A percentile compares a stretch with the other conserved stretches of the same genome.
Conservation (phyloP, 148 eudicot species). For the Nepenthes gracilis region DNA sequence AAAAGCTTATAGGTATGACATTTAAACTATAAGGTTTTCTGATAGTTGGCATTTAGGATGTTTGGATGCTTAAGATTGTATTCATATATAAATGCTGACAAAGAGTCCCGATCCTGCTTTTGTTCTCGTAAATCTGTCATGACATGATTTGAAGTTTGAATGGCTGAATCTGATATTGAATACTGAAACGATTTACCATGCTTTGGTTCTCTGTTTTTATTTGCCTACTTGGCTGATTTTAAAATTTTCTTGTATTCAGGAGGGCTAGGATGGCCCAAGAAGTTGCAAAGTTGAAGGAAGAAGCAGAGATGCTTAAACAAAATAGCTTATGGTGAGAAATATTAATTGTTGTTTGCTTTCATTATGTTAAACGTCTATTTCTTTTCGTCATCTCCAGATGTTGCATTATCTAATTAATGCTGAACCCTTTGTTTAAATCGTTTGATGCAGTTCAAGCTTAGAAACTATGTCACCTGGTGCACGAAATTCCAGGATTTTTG, state of each 20-base stretch:
- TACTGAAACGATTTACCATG: too few relatives aligned
- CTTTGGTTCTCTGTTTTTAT: background rate
- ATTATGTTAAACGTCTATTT: background rate
- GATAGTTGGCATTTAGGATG: too few relatives aligned
- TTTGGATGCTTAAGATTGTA: too few relatives aligned
- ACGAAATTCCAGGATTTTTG: slow-evolving; percentile 83
- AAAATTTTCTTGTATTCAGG: slow-evolving; percentile 31
- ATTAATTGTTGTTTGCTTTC: background rate
- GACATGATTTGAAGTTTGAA: too few relatives aligned
- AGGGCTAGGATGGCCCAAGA: slow-evolving; percentile 95
- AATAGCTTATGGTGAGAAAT: slow-evolving; percentile 38
- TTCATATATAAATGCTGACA: too few relatives aligned
- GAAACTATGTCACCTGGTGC: slow-evolving; percentile 96
- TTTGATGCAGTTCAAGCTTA: slow-evolving; percentile 40
- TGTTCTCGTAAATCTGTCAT: too few relatives aligned
- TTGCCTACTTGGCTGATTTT: background rate
- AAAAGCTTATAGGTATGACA: too few relatives aligned
- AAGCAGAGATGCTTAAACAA: slow-evolving; percentile 54
- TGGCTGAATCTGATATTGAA: too few relatives aligned
- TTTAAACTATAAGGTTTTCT: too few relatives aligned
- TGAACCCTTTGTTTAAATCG: background rate
- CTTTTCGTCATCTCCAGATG: too few relatives aligned
- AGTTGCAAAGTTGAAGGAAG: slow-evolving; percentile 78
- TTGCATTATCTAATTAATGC: background rate
- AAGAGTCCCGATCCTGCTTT: too few relatives aligned